Evolutionary conservation across 2,329 filamentous ascomycete species (phyloP), one percentile per base, ranked within the genome.

Genomic region (Aspergillus sp.): DNA sequence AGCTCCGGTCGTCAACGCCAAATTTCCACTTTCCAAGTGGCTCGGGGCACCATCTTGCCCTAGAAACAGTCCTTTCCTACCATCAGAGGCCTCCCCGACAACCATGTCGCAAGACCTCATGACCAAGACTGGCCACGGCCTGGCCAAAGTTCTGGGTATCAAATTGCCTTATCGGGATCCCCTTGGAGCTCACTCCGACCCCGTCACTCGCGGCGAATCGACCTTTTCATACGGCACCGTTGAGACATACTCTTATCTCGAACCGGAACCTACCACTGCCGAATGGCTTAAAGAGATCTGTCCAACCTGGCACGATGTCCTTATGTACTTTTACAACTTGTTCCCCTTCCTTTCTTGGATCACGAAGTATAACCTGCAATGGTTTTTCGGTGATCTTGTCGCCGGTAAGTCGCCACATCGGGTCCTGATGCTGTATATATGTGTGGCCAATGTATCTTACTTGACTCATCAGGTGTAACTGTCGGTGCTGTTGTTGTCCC

Each of bases 261-360:
- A 99, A 72, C 83, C 89, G 19, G 89, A 91, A 62, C 94, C 95
- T 0, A 91, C 87, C 3, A 85, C 87, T 0, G 70, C 76, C 6
- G 92, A 97, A 71, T 96, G 88, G 86, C 65, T 98, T 13, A 72
- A 74, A 5, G 84, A 88, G 2, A 77, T 90, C 17, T 72, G 85
- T 0, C 95, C 94, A 0, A 82, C 81, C 0, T 74, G 80, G 7
- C 65, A 73, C 1, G 83, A 90, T 38, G 57, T 89, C 3, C 52
- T 75, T 5, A 68, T 79, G 2, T 99, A 97, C 72, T 58, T 88
- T 60, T 79, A 81, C 65, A 89, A 85, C 13, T 80, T 98, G 1
- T 96, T 99, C 67, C 95, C 95, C 0, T 98, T 97, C 72, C 74
- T 90, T 5, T 82, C 86, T n/a, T 99, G 95, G 95, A 94, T 98